phyloP scores from a whole-genome alignment of 176 grass and related monocot genomes.

The Carex parvula region DNA sequence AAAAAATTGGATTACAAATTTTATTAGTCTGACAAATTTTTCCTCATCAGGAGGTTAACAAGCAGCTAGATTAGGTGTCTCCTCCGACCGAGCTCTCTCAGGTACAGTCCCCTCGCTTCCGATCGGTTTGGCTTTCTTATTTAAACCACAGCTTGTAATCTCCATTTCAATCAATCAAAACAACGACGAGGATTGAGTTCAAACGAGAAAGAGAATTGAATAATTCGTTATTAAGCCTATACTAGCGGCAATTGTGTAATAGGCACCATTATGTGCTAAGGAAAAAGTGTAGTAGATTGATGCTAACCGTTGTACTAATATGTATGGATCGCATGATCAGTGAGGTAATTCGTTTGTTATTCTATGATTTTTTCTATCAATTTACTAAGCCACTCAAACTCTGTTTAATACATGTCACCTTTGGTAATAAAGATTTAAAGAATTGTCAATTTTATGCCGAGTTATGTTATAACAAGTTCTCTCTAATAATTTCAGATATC shows the following conservation, averaged over 20 bases:
- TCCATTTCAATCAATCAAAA: too few species aligned
- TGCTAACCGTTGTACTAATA: neutral
- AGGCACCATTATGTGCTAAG: neutral
- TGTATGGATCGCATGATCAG: neutral
- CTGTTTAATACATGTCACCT: neutral
- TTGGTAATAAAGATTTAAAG: neutral
- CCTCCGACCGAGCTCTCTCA: too few species aligned
- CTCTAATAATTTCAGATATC: constrained; percentile 51
- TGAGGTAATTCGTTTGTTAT: neutral
- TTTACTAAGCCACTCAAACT: neutral
- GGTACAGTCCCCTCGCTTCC: too few species aligned
- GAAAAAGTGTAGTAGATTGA: neutral
- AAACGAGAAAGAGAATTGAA: too few species aligned
- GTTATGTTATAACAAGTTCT: neutral
- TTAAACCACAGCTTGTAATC: too few species aligned
- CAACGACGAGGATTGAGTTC: too few species aligned
- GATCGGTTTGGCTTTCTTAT: too few species aligned
- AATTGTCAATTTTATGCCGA: neutral
- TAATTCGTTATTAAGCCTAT: too few species aligned
- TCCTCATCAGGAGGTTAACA: too few species aligned
- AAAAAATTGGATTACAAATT: too few species aligned
- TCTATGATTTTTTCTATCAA: neutral
- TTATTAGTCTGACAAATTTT: too few species aligned
- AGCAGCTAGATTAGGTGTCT: too few species aligned
- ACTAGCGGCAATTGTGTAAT: neutral